Percentiles rank a stretch among this genome's conserved stretches.
Evolutionary conservation across 164 flowering plant genomes (phyloP).

Genomic region (Magnolia kwangsiensis): DNA sequence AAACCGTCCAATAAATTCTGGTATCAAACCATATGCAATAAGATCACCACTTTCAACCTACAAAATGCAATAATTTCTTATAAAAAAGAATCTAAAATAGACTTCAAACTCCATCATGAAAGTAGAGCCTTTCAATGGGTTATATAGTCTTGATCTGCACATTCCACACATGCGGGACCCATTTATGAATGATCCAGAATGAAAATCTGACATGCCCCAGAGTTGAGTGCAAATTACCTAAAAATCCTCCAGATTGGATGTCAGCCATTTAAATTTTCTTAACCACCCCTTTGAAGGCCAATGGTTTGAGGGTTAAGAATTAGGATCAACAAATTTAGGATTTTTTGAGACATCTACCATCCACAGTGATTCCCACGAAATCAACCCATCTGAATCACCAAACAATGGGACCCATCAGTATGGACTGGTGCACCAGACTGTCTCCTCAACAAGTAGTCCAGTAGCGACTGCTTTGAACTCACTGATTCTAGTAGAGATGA

Average conservation of each 20-base stretch:
- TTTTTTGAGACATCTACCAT: not conserved
- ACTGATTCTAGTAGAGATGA: conserved; percentile 87
- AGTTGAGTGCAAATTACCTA: too few species aligned
- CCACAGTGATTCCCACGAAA: not conserved
- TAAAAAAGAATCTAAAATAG: not conserved
- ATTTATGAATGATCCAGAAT: not conserved
- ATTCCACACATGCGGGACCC: not conserved
- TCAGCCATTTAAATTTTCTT: too few species aligned
- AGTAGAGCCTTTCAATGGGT: not conserved
- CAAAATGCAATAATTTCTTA: conserved; percentile 7
- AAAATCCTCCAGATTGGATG: too few species aligned
- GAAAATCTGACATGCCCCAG: not conserved
- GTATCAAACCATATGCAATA: conserved; percentile 91
- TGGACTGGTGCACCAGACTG: too few species aligned
- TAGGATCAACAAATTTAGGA: not conserved
- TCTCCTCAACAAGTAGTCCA: not conserved
- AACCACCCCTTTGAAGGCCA: not conserved
- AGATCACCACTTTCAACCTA: conserved; percentile 98
- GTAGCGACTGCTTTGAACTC: conserved; percentile 25
- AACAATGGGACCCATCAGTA: too few species aligned
- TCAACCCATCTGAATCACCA: too few species aligned
- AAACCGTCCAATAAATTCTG: conserved; percentile 97
- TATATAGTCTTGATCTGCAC: not conserved
- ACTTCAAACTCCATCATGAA: not conserved
- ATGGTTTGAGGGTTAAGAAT: not conserved